These are phyloP conservation scores for Cryoendolithus antarcticus DNA, from an alignment of 2,329 filamentous ascomycete genomes.

Conservation along the genomic window DNA sequence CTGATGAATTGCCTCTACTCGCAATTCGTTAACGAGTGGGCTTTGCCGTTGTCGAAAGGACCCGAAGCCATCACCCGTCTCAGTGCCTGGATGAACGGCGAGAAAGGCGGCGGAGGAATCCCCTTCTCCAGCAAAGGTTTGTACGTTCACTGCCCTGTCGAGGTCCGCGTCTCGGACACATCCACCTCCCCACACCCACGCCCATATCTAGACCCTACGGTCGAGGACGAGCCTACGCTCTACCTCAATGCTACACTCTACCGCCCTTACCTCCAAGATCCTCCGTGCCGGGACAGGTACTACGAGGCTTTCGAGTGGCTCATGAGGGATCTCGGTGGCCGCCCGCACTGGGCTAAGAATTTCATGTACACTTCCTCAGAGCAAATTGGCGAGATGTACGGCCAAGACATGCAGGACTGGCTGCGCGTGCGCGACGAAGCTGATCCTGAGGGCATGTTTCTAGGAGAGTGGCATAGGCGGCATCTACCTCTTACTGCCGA, in stretches of 20 bases:
- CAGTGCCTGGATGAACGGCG: constrained; percentile 72
- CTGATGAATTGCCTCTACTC: constrained; percentile 96
- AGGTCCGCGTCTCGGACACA: constrained; percentile 76
- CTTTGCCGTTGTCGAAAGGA: constrained; percentile 70
- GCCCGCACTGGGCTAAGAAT: constrained; percentile 90
- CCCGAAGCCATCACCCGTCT: constrained; percentile 77
- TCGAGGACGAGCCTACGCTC: constrained; percentile 55
- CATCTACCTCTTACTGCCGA: constrained; percentile 40
- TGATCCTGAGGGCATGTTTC: constrained; percentile 75
- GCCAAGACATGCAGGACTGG: constrained; percentile 55
- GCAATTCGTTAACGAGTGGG: constrained; percentile 99
- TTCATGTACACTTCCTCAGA: constrained; percentile 49
- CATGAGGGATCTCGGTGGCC: constrained; percentile 72
- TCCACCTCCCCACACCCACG: constrained; percentile 36
- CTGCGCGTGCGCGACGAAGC: constrained; percentile 54
- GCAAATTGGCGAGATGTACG: constrained; percentile 58
- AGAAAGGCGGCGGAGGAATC: constrained; percentile 56
- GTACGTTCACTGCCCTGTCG: constrained; percentile 80
- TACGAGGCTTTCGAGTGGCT: constrained; percentile 85
- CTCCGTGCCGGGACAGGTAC: constrained; percentile 63
- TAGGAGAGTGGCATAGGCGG: constrained; percentile 78
- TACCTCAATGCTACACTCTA: constrained; percentile 89
- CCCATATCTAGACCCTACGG: constrained; percentile 63
- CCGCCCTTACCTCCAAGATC: constrained; percentile 65
- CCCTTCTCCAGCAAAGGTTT: constrained; percentile 69